Percentiles rank a stretch among this genome's conserved stretches.
phyloP scores from a whole-genome alignment of 257 asterid genomes.

The Scutellaria baicalensis region DNA sequence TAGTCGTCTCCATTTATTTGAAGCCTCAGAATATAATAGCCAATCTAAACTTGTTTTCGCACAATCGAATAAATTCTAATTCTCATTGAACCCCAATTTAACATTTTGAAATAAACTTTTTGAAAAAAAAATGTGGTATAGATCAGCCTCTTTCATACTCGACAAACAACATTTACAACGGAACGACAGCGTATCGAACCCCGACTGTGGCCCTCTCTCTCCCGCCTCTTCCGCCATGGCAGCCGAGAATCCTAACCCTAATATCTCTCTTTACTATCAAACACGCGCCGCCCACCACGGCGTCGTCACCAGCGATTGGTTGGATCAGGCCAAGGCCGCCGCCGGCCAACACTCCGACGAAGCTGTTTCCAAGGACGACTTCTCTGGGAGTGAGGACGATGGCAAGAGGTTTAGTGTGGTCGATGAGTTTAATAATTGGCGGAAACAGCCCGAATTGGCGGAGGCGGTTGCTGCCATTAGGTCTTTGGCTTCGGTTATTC shows the following conservation, averaged over 20 bases:
- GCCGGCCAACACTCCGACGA: conserved; percentile 38
- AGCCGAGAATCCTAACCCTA: conserved; percentile 37
- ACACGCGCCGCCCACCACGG: conserved; percentile 92
- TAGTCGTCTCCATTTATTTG: too few species aligned
- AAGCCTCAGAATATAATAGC: too few species aligned
- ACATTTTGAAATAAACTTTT: neutral
- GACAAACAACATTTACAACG: conserved; percentile 12
- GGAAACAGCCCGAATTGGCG: conserved; percentile 87
- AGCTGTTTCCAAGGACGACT: conserved; percentile 19
- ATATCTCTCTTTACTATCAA: conserved; percentile 70
- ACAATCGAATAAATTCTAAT: neutral
- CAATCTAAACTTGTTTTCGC: neutral
- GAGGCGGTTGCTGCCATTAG: conserved; percentile 98
- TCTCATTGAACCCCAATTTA: neutral
- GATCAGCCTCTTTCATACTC: conserved; percentile 24
- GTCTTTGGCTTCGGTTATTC: conserved; percentile 88
- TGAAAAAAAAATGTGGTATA: conserved; percentile 16
- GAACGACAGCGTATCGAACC: conserved; percentile 12
- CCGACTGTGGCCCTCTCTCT: conserved; percentile 13
- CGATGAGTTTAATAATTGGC: conserved; percentile 80
- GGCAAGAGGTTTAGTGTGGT: conserved; percentile 50
- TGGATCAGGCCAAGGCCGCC: conserved; percentile 84
- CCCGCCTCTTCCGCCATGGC: conserved; percentile 45
- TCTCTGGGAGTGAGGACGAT: conserved; percentile 28
- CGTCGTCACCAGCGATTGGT: conserved; percentile 89